A percentile compares a stretch with the other conserved stretches of the same genome.
Evolutionary conservation across 1,284 basidiomycete species (phyloP).

Genomic region (Naganishia liquefaciens): DNA sequence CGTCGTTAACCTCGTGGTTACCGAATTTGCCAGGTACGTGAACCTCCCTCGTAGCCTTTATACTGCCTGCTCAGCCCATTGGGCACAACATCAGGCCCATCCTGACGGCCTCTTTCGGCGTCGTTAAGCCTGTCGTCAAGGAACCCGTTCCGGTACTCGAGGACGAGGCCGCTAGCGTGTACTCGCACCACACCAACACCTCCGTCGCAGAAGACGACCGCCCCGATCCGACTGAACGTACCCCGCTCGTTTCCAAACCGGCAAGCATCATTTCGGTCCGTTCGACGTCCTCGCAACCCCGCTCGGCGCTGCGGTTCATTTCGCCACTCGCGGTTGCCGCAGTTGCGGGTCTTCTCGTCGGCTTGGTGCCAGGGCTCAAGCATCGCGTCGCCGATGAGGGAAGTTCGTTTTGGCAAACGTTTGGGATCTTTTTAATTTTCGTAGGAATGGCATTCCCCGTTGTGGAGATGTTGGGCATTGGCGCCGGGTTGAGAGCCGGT

Average conservation of each 20-base stretch:
- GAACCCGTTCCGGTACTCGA: neutral
- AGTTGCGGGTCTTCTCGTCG: slow-evolving; percentile 42
- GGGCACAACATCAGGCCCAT: neutral
- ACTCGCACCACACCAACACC: neutral
- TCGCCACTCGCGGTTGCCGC: slow-evolving; percentile 38
- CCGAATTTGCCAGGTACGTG: slow-evolving; percentile 41
- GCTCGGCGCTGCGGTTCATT: slow-evolving; percentile 7
- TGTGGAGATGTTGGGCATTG: slow-evolving; percentile 43
- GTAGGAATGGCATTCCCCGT: slow-evolving; percentile 43
- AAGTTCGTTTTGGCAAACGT: slow-evolving; percentile 43
- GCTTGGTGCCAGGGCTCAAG: slow-evolving; percentile 38
- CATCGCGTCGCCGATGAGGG: slow-evolving; percentile 34
- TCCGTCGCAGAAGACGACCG: slow-evolving; percentile 6
- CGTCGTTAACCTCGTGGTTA: slow-evolving; percentile 42
- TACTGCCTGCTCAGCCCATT: neutral
- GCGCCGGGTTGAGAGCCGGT: slow-evolving; percentile 40
- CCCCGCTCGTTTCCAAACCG: slow-evolving; percentile 38
- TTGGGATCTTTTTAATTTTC: slow-evolving; percentile 38
- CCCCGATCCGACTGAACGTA: slow-evolving; percentile 32
- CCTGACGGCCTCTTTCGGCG: slow-evolving; percentile 7
- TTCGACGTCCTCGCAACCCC: slow-evolving; percentile 16
- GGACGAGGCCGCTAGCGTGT: slow-evolving; percentile 3
- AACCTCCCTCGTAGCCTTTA: no score
- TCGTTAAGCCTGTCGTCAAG: slow-evolving; percentile 35
- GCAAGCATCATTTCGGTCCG: slow-evolving; percentile 1